Evolutionary conservation across 768 basidiomycete species (phyloP).

Genomic region (Royoungia palumana): DNA sequence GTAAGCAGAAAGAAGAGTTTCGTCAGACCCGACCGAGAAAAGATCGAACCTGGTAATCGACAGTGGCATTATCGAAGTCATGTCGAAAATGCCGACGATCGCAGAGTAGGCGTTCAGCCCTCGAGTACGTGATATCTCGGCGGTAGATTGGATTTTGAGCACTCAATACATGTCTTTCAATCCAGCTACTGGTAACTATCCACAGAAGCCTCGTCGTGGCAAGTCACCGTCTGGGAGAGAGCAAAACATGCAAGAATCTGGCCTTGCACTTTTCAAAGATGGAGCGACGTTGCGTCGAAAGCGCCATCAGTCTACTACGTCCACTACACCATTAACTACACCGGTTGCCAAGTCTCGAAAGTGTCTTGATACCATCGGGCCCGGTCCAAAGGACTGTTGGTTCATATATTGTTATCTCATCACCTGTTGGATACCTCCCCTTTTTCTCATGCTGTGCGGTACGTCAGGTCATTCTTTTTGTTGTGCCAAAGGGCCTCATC

Average conservation of each 20-base stretch:
- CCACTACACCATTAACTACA: conserved; percentile 10
- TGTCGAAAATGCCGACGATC: conserved; percentile 73
- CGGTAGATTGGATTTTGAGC: neutral
- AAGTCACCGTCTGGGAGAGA: conserved; percentile 88
- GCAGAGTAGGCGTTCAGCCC: conserved; percentile 67
- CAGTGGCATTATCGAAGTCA: conserved; percentile 93
- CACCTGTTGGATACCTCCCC: conserved; percentile 79
- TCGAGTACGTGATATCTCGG: conserved; percentile 50
- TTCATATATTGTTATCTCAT: conserved; percentile 90
- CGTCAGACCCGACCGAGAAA: conserved; percentile 89
- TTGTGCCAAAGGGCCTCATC: conserved; percentile 6
- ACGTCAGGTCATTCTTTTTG: conserved; percentile 29
- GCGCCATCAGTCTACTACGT: conserved; percentile 42
- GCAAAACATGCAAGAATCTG: conserved; percentile 87
- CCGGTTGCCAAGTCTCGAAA: conserved; percentile 36
- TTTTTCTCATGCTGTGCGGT: conserved; percentile 78
- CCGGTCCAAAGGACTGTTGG: conserved; percentile 92
- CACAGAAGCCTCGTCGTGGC: conserved; percentile 70
- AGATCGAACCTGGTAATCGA: conserved; percentile 91
- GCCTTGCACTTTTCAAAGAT: conserved; percentile 85
- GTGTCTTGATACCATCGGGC: conserved; percentile 70
- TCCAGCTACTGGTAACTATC: conserved; percentile 76
- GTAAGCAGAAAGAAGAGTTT: conserved; percentile 7
- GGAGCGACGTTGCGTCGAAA: conserved; percentile 76
- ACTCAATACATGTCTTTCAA: conserved; percentile 5